These are phyloP conservation scores for Aspergillus ellipticus DNA, from an alignment of 495 filamentous ascomycete species.

Conservation along the genomic window DNA sequence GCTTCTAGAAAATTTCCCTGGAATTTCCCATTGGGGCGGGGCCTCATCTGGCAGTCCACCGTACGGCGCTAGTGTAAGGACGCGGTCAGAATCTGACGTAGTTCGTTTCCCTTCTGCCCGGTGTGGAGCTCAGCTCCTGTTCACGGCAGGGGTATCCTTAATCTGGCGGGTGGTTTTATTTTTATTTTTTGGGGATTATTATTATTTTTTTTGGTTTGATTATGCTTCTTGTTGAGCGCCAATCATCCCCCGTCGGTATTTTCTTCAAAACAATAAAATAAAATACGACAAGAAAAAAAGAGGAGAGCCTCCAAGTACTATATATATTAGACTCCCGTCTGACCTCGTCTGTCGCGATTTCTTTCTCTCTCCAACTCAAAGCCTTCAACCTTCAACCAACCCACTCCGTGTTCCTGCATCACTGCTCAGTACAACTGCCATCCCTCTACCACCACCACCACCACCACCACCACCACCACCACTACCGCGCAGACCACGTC, in stretches of 20 bases:
- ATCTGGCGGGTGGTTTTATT: conserved; percentile 5
- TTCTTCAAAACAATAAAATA: conserved; percentile 7
- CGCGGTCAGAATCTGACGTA: conserved; percentile 20
- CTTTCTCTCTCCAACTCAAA: conserved; percentile 7
- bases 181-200: conserved; percentile 6
- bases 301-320: neutral
- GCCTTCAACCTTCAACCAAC: neutral
- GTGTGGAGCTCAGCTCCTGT: conserved; percentile 31
- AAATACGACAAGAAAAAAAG: conserved; percentile 4
- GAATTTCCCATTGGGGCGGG: conserved; percentile 34
- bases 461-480: neutral
- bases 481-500: conserved; percentile 1
- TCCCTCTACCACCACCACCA: neutral
- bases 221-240: conserved; percentile 3
- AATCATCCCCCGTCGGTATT: conserved; percentile 9
- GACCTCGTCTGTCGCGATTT: conserved; percentile 10
- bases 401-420: neutral
- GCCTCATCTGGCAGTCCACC: conserved; percentile 15
- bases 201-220: conserved; percentile 10
- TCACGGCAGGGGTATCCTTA: conserved; percentile 29
- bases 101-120: conserved; percentile 21
- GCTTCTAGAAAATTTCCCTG: conserved; percentile 46
- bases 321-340: conserved; percentile 15
- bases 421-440: neutral
- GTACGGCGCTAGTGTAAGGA: conserved; percentile 14